phyloP scores from a whole-genome alignment of 1,284 basidiomycete genomes.

The Pseudozyma hubeiensis region DNA sequence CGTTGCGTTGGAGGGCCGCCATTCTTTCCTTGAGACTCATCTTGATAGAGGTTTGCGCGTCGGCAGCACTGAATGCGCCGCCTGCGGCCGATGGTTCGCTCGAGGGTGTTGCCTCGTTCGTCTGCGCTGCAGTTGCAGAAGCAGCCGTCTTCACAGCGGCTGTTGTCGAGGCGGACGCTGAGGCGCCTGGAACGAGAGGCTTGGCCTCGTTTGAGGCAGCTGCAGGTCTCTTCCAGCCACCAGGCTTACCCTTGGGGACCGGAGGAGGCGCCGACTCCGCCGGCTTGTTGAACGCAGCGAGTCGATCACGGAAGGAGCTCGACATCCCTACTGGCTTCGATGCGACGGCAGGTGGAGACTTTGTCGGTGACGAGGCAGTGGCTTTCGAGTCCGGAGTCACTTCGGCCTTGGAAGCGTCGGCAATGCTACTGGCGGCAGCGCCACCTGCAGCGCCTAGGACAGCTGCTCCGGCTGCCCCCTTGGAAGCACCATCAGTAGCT shows the following conservation, averaged over 20 bases:
- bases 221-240: conserved; percentile 64
- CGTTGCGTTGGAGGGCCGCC: conserved; percentile 65
- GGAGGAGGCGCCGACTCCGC: conserved; percentile 58
- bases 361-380: conserved; percentile 20
- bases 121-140: conserved; percentile 6
- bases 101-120: conserved; percentile 14
- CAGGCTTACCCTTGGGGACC: conserved; percentile 59
- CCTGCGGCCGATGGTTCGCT: conserved; percentile 19
- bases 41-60: conserved; percentile 66
- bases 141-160: conserved; percentile 13
- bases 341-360: conserved; percentile 43
- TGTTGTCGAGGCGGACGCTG: conserved; percentile 24
- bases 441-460: conserved; percentile 11
- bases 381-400: neutral
- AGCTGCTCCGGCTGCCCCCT: conserved; percentile 9
- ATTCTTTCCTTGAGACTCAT: conserved; percentile 67
- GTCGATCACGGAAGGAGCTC: conserved; percentile 63
- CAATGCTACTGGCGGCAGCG: neutral
- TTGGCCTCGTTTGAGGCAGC: conserved; percentile 48
- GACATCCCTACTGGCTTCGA: conserved; percentile 57
- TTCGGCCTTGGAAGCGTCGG: neutral
- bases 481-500: neutral
- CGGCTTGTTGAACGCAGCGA: conserved; percentile 67
- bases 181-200: conserved; percentile 54
- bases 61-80: conserved; percentile 59